These are phyloP conservation scores for Bryoerythrophyllum caledonicum DNA, from an alignment of 225 moss, liverwort and hornwort species.

Conservation along the genomic window DNA sequence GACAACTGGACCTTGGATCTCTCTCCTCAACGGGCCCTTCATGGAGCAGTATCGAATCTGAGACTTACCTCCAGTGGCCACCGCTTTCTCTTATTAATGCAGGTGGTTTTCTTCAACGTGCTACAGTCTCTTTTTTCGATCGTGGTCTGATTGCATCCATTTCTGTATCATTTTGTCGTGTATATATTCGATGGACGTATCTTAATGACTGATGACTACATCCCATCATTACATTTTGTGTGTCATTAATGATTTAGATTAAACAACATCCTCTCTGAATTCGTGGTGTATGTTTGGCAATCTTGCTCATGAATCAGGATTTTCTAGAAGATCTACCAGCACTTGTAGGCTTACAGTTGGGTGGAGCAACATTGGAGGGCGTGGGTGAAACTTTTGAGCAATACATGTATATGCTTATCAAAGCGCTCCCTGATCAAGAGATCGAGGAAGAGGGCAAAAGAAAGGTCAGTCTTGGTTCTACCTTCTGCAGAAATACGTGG, in stretches of 20 bases:
- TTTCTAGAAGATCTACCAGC: conserved; percentile 84
- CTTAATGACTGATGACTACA: background rate
- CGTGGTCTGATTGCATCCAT: conserved; percentile 15
- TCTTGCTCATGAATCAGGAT: conserved; percentile 49
- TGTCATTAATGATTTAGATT: conserved; percentile 16
- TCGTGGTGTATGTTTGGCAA: conserved; percentile 18
- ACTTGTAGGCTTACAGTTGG: conserved; percentile 81
- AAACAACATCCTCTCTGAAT: background rate
- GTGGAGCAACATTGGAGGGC: conserved; percentile 75
- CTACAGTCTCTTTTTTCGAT: conserved; percentile 1
- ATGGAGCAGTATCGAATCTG: conserved; percentile 45
- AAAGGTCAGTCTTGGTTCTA: conserved; percentile 38
- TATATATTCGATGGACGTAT: background rate
- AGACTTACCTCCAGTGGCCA: conserved; percentile 81
- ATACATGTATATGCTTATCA: conserved; percentile 69
- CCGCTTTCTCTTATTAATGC: conserved; percentile 73
- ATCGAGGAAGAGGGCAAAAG: conserved; percentile 68
- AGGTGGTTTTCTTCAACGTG: conserved; percentile 40
- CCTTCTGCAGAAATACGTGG: background rate
- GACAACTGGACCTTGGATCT: conserved; percentile 79
- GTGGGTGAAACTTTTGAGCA: conserved; percentile 67
- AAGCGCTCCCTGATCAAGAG: conserved; percentile 77
- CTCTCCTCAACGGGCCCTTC: conserved; percentile 49
- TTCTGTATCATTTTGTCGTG: conserved; percentile 7
- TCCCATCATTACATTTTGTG: background rate